phyloP scores from a whole-genome alignment of 23 red algal species.

The Gracilaria domingensis region DNA sequence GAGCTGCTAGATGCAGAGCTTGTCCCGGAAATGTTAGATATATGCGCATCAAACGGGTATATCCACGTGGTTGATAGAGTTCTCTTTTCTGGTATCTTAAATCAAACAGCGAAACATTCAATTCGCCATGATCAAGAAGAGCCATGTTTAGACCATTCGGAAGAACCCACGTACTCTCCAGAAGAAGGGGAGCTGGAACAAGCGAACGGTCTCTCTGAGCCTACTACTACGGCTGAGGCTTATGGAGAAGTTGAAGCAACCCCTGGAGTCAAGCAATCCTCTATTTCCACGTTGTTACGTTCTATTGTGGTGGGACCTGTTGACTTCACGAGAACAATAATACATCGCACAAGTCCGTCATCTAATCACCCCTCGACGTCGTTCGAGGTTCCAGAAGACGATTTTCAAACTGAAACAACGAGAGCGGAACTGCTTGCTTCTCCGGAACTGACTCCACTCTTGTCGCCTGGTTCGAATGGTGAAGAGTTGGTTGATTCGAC shows the following conservation, averaged over 20 bases:
- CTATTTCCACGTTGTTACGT: not conserved
- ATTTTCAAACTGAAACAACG: not conserved
- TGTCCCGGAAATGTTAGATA: constrained; percentile 24
- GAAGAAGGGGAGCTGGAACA: not conserved
- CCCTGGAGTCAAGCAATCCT: not conserved
- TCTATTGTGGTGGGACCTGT: not conserved
- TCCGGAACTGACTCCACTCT: not conserved
- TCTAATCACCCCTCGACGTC: not conserved
- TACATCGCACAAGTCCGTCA: not conserved
- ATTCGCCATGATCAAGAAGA: not conserved
- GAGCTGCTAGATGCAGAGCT: constrained; percentile 46
- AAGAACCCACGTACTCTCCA: not conserved
- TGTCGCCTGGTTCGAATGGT: not conserved
- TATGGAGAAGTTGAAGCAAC: not conserved
- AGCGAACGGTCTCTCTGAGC: not conserved
- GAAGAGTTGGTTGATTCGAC: not conserved
- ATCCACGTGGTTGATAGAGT: constrained; percentile 40
- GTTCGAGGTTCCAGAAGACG: not conserved
- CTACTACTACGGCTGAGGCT: not conserved
- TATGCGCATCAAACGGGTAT: constrained; percentile 39
- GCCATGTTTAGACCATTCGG: not conserved
- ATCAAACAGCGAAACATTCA: not conserved
- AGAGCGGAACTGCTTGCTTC: not conserved
- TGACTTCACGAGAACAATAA: not conserved
- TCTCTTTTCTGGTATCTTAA: constrained; percentile 5